A percentile compares a stretch with the other conserved stretches of the same genome.
phyloP scores from a whole-genome alignment of 2,329 filamentous ascomycete species.

The Penicillium expansum region DNA sequence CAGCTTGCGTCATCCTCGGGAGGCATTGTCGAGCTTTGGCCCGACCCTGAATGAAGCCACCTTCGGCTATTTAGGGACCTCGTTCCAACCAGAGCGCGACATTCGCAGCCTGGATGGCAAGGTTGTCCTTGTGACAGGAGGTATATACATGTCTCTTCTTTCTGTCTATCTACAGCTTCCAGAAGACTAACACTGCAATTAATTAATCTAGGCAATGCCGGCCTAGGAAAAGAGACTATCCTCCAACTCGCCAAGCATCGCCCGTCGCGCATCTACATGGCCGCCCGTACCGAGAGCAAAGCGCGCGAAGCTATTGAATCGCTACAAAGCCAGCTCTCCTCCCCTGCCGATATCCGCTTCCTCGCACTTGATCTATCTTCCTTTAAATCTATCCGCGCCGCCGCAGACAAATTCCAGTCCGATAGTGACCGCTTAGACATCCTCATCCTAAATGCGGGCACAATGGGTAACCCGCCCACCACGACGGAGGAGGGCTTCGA shows the following conservation, averaged over 20 bases:
- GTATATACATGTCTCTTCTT: slow-evolving; percentile 25
- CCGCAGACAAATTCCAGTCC: slow-evolving; percentile 43
- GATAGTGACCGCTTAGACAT: slow-evolving; percentile 45
- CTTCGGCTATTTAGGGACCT: slow-evolving; percentile 32
- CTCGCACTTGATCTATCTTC: slow-evolving; percentile 52
- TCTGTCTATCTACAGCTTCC: not conserved
- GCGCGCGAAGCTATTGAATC: slow-evolving; percentile 47
- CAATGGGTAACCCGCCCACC: slow-evolving; percentile 43
- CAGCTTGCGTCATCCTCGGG: slow-evolving; percentile 30
- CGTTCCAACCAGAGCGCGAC: slow-evolving; percentile 46
- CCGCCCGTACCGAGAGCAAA: slow-evolving; percentile 47
- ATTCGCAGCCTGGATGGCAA: slow-evolving; percentile 49
- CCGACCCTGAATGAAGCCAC: slow-evolving; percentile 38
- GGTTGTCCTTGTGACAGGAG: slow-evolving; percentile 53
- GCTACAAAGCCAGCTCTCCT: slow-evolving; percentile 35
- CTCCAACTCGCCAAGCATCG: slow-evolving; percentile 50
- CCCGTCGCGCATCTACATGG: slow-evolving; percentile 56
- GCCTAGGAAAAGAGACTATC: slow-evolving; percentile 49
- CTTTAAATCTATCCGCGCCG: slow-evolving; percentile 48
- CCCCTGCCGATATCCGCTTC: slow-evolving; percentile 42
- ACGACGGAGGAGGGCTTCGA: slow-evolving; percentile 45
- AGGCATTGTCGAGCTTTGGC: slow-evolving; percentile 31
- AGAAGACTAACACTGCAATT: not conserved
- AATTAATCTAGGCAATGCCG: slow-evolving; percentile 41
- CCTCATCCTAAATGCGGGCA: slow-evolving; percentile 49